Percentiles rank a stretch among this genome's conserved stretches.
phyloP scores from a whole-genome alignment of 2,329 filamentous ascomycete genomes.

The Epichloe uncinata region DNA sequence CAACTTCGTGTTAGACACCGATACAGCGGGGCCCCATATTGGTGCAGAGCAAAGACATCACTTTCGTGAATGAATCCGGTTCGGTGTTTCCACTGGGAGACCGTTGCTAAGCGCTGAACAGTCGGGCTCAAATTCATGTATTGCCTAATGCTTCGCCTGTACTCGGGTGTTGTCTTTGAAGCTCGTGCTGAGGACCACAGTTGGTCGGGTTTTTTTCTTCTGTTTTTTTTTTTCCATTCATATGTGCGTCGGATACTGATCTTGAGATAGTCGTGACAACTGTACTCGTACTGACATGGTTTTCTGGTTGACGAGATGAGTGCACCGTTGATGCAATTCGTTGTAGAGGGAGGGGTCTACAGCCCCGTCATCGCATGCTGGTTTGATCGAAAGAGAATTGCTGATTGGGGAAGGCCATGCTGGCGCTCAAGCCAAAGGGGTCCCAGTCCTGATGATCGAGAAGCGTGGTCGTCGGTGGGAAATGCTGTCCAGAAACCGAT shows the following conservation, averaged over 20 bases:
- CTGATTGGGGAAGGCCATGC: constrained; percentile 85
- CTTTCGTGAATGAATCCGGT: background rate
- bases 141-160: background rate
- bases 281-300: background rate
- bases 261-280: background rate
- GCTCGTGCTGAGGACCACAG: background rate
- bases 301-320: background rate
- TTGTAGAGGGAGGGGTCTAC: background rate
- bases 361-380: constrained; percentile 30
- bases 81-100: background rate
- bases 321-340: background rate
- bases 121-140: background rate
- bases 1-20: background rate
- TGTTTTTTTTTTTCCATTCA: background rate
- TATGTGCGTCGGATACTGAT: background rate
- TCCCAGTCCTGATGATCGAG: constrained; percentile 83
- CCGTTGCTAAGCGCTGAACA: background rate
- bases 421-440: constrained; percentile 83
- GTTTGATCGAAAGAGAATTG: constrained; percentile 62
- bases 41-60: background rate
- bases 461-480: constrained; percentile 49
- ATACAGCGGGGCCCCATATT: background rate
- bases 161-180: background rate
- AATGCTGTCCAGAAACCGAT: constrained; percentile 27
- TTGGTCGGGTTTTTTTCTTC: background rate